These are phyloP conservation scores for Tulasnella sp. DNA, from an alignment of 768 basidiomycete genomes.

Conservation along the genomic window DNA sequence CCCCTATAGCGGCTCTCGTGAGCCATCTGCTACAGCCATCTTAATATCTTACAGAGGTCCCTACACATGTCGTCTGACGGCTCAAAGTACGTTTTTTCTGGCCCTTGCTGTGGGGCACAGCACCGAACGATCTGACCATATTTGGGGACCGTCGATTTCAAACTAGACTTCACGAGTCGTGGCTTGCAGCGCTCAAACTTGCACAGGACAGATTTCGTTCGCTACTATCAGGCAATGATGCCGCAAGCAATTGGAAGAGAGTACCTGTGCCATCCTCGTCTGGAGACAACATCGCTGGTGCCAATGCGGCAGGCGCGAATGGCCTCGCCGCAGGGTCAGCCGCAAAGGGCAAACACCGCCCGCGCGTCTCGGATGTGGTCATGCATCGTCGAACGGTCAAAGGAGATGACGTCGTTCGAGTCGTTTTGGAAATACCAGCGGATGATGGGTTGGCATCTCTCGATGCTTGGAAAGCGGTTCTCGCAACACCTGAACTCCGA, in stretches of 20 bases:
- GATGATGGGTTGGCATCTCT: slow-evolving; percentile 48
- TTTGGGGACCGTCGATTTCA: background rate
- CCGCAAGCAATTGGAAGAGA: slow-evolving; percentile 71
- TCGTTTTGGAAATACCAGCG: slow-evolving; percentile 72
- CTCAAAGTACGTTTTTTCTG: slow-evolving; percentile 8
- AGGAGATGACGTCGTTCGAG: slow-evolving; percentile 74
- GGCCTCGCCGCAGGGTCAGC: slow-evolving; percentile 36
- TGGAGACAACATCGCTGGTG: background rate
- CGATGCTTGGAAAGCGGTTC: slow-evolving; percentile 74
- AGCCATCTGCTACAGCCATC: too few relatives aligned
- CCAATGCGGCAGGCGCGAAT: slow-evolving; percentile 24
- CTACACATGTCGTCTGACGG: slow-evolving; percentile 15
- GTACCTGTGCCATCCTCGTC: slow-evolving; percentile 45
- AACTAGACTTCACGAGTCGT: slow-evolving; percentile 71
- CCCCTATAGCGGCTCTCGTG: slow-evolving; percentile 3
- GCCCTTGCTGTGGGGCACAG: background rate
- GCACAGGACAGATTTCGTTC: slow-evolving; percentile 77
- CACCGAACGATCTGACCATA: slow-evolving; percentile 13
- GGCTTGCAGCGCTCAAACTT: slow-evolving; percentile 68
- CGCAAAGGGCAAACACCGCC: slow-evolving; percentile 61
- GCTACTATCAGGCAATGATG: slow-evolving; percentile 59
- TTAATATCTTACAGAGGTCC: background rate
- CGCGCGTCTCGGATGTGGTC: slow-evolving; percentile 62
- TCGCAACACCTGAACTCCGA: slow-evolving; percentile 81
- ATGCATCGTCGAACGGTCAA: slow-evolving; percentile 71